phyloP scores from a whole-genome alignment of 2,329 filamentous ascomycete species.

The Colletotrichum somersetense region DNA sequence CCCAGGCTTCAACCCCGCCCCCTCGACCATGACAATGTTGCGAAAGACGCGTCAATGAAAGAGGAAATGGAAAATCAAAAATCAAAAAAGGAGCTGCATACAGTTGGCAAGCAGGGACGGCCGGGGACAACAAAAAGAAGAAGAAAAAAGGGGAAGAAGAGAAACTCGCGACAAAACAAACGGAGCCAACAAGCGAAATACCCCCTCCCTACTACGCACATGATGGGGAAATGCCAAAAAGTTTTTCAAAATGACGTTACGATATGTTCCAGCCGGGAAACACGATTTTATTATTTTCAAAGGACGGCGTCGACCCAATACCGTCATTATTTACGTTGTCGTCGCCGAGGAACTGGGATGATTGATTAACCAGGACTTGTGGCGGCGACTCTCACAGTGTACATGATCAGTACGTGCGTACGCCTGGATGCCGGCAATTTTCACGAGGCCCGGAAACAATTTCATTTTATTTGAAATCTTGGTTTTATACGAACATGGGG shows the following conservation, averaged over 20 bases:
- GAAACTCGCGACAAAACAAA: slow-evolving; percentile 3
- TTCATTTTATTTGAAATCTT: not conserved
- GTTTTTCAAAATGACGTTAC: slow-evolving; percentile 33
- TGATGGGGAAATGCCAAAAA: slow-evolving; percentile 27
- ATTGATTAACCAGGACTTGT: not conserved
- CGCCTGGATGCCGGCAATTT: not conserved
- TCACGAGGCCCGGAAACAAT: not conserved
- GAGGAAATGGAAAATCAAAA: not conserved
- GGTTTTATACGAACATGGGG: not conserved
- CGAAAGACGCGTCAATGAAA: not conserved
- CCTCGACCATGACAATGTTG: not conserved
- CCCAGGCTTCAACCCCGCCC: no score
- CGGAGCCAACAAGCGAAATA: slow-evolving; percentile 28
- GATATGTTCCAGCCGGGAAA: slow-evolving; percentile 12
- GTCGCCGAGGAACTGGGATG: slow-evolving; percentile 5
- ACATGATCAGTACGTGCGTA: slow-evolving; percentile 9
- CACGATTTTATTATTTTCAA: not conserved
- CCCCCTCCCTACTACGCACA: slow-evolving; percentile 3
- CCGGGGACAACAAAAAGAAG: no score
- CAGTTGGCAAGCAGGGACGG: not conserved
- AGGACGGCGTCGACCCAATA: slow-evolving; percentile 2
- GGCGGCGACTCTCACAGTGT: slow-evolving; percentile 16
- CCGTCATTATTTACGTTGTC: slow-evolving; percentile 27
- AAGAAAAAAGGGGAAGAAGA: not conserved
- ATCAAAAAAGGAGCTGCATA: not conserved